Percentiles rank a stretch among this genome's conserved stretches.
Evolutionary conservation across 192 early-diverging fungal species (phyloP).

Genomic region (Gigaspora rosea): DNA sequence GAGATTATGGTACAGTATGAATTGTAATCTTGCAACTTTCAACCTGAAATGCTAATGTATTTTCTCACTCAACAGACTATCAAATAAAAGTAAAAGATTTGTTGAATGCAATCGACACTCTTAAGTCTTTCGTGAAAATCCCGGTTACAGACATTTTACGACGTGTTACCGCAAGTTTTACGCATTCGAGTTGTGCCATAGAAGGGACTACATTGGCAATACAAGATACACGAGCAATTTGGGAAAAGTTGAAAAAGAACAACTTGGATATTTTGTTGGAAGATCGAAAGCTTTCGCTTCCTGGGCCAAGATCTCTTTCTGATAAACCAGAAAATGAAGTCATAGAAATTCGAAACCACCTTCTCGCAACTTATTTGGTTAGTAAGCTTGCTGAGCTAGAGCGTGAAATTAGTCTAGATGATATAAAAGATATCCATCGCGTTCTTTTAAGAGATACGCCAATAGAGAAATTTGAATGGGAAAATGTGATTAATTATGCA

Average conservation of each 20-base stretch:
- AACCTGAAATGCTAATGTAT: too few species aligned
- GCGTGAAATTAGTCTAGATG: background rate
- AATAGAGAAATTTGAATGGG: background rate
- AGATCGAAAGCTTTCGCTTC: background rate
- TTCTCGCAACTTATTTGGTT: conserved; percentile 6
- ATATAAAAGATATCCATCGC: conserved; percentile 14
- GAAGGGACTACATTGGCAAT: too few species aligned
- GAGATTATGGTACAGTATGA: too few species aligned
- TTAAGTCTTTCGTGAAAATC: background rate
- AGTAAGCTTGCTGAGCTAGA: background rate
- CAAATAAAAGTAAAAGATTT: background rate
- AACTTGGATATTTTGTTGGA: conserved; percentile 13
- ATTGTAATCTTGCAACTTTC: too few species aligned
- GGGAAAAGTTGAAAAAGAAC: too few species aligned
- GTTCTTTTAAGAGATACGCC: conserved; percentile 21
- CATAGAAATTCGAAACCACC: conserved; percentile 21
- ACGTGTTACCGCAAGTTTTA: background rate
- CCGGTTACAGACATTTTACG: conserved; percentile 9
- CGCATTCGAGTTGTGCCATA: too few species aligned
- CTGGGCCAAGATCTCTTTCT: too few species aligned
- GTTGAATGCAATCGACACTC: background rate
- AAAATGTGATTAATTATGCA: background rate
- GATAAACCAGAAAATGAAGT: too few species aligned
- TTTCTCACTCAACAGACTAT: conserved; percentile 5
- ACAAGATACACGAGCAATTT: too few species aligned